Percentiles rank a stretch among this genome's conserved stretches.
phyloP scores from a whole-genome alignment of 1,284 basidiomycete species.

The Austropuccinia psidii region DNA sequence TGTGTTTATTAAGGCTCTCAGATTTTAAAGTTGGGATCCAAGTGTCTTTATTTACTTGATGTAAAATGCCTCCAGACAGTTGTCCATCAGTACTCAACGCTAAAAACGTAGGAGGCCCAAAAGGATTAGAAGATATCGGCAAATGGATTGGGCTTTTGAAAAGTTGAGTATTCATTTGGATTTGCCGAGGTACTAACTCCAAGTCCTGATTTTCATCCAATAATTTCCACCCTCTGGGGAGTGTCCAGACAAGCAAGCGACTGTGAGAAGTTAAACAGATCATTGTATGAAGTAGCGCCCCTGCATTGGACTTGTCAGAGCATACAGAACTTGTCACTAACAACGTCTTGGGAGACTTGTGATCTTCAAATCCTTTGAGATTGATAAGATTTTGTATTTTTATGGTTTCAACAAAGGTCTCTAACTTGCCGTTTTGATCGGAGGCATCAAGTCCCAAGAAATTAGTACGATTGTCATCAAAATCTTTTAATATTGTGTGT shows the following conservation, averaged over 20 bases:
- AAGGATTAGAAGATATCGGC: too few species aligned
- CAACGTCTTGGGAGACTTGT: background rate
- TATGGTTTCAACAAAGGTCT: background rate
- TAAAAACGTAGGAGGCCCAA: background rate
- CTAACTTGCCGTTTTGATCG: background rate
- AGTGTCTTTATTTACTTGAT: background rate
- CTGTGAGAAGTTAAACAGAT: background rate
- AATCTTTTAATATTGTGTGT: background rate
- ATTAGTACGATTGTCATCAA: background rate
- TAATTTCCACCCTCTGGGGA: too few species aligned
- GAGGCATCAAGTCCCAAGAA: background rate
- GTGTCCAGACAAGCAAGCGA: conserved; percentile 12
- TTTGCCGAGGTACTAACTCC: background rate
- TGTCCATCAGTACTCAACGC: conserved; percentile 8
- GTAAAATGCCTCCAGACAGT: background rate
- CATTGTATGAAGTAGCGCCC: background rate
- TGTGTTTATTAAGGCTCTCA: background rate
- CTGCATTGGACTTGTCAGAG: background rate
- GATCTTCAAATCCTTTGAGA: background rate
- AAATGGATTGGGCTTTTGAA: too few species aligned
- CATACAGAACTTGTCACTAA: background rate
- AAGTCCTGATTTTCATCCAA: too few species aligned
- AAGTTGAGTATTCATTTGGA: background rate
- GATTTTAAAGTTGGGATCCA: background rate
- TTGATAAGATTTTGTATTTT: background rate